Evolutionary conservation across 176 grass and related monocot species (phyloP).

Genomic region (Cenchrus fungigraminus): DNA sequence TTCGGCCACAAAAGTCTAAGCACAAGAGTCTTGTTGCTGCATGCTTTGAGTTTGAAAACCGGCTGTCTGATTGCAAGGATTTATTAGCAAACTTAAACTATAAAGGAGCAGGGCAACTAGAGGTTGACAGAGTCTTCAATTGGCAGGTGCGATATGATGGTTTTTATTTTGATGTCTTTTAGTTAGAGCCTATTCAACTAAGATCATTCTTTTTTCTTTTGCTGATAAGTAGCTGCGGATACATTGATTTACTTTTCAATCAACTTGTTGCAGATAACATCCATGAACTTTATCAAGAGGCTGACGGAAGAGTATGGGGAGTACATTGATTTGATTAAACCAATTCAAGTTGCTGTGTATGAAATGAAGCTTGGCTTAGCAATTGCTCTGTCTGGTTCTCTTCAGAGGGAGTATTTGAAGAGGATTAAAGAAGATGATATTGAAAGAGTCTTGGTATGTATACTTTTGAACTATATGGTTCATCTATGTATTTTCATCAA

Average conservation of each 20-base stretch:
- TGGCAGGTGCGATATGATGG: constrained; percentile 70
- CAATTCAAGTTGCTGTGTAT: constrained; percentile 91
- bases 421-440: constrained; percentile 64
- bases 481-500: background rate
- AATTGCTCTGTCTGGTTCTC: constrained; percentile 69
- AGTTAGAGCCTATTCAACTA: constrained; percentile 3
- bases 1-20: constrained; percentile 74
- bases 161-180: constrained; percentile 30
- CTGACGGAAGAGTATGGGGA: constrained; percentile 83
- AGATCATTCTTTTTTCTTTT: constrained; percentile 19
- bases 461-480: constrained; percentile 22
- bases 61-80: constrained; percentile 54
- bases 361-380: constrained; percentile 97
- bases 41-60: constrained; percentile 68
- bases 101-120: constrained; percentile 49
- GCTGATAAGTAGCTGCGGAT: background rate
- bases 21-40: constrained; percentile 66
- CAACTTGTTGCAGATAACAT: constrained; percentile 59
- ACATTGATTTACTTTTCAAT: constrained; percentile 2
- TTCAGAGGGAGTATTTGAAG: constrained; percentile 76
- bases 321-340: constrained; percentile 88
- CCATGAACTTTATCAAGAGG: constrained; percentile 66
- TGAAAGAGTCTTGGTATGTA: constrained; percentile 70
- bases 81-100: constrained; percentile 54
- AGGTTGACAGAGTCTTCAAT: constrained; percentile 68